Conservation (phyloP, 2,329 filamentous ascomycete genomes). For the Beauveria caledonica region DNA sequence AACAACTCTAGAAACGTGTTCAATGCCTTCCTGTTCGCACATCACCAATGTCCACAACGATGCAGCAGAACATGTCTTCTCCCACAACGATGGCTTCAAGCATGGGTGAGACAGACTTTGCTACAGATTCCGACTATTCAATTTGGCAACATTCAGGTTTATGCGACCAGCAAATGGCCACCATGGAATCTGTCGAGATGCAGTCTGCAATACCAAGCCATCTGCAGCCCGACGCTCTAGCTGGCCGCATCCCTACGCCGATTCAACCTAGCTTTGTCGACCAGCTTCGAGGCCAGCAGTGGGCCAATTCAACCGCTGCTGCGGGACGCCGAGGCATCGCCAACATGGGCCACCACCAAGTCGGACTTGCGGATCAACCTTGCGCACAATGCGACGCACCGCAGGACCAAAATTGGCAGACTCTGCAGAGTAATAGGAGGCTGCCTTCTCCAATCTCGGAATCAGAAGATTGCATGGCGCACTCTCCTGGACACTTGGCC, state of each 20-base stretch:
- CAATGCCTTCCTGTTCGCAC: slow-evolving; percentile 44
- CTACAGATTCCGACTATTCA: background rate
- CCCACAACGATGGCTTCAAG: slow-evolving; percentile 32
- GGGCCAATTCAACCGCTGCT: slow-evolving; percentile 26
- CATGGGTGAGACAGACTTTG: slow-evolving; percentile 31
- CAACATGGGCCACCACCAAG: slow-evolving; percentile 33
- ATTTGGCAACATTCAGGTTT: background rate
- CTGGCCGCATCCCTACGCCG: slow-evolving; percentile 48
- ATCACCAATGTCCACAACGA: slow-evolving; percentile 30
- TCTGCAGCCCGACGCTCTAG: slow-evolving; percentile 14
- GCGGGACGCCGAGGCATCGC: slow-evolving; percentile 27
- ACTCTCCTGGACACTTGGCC: slow-evolving; percentile 23
- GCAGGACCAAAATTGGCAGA: slow-evolving; percentile 43
- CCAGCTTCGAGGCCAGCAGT: slow-evolving; percentile 45
- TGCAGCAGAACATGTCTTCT: slow-evolving; percentile 22
- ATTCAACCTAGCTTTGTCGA: slow-evolving; percentile 51
- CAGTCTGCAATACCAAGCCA: slow-evolving; percentile 16
- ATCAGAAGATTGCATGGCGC: slow-evolving; percentile 39
- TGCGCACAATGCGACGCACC: slow-evolving; percentile 34
- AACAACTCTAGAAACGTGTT: slow-evolving; percentile 39
- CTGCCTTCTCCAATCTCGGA: slow-evolving; percentile 55
- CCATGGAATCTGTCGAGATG: background rate
- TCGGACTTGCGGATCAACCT: slow-evolving; percentile 29
- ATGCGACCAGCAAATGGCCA: background rate
- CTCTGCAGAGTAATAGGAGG: slow-evolving; percentile 44